phyloP scores from a whole-genome alignment of 2,329 filamentous ascomycete genomes.

The Podosphaera aphanis region DNA sequence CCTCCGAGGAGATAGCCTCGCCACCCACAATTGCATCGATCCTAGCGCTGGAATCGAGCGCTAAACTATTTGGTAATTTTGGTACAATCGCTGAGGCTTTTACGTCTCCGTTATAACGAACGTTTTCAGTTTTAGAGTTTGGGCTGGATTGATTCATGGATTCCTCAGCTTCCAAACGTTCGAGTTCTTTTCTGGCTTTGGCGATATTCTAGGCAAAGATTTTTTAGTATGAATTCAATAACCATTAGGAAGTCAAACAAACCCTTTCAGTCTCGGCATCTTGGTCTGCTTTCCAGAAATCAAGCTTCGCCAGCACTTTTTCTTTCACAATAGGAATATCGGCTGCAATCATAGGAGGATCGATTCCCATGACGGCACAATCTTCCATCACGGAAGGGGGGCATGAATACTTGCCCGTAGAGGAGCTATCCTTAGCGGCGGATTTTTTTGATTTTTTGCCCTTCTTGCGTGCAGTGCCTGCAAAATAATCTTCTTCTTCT shows the following conservation, averaged over 20 bases:
- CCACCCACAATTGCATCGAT: constrained; percentile 35
- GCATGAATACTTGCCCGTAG: constrained; percentile 53
- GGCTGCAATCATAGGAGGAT: constrained; percentile 65
- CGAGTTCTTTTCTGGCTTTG: constrained; percentile 90
- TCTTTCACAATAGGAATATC: constrained; percentile 62
- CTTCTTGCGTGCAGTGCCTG: constrained; percentile 50
- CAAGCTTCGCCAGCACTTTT: constrained; percentile 81
- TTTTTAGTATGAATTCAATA: constrained; percentile 14
- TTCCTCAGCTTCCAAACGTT: constrained; percentile 54
- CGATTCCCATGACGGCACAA: constrained; percentile 59
- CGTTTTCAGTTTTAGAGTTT: constrained; percentile 23
- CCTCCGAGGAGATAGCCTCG: constrained; percentile 35
- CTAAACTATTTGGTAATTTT: constrained; percentile 12
- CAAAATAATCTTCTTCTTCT: constrained; percentile 73
- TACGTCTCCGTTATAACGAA: constrained; percentile 29
- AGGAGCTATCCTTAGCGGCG: constrained; percentile 21
- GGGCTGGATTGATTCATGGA: constrained; percentile 17
- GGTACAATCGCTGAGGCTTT: constrained; percentile 15
- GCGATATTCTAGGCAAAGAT: constrained; percentile 58
- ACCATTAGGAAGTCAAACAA: constrained; percentile 19
- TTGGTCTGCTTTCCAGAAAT: constrained; percentile 80
- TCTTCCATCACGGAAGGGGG: constrained; percentile 84
- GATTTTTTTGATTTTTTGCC: constrained; percentile 73
- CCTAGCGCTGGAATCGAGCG: constrained; percentile 25
- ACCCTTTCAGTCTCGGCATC: constrained; percentile 75